Evolutionary conservation across 345 rosid genomes (phyloP), one percentile per base, ranked within the genome.

Genomic region (Diplotaxis tenuifolia): DNA sequence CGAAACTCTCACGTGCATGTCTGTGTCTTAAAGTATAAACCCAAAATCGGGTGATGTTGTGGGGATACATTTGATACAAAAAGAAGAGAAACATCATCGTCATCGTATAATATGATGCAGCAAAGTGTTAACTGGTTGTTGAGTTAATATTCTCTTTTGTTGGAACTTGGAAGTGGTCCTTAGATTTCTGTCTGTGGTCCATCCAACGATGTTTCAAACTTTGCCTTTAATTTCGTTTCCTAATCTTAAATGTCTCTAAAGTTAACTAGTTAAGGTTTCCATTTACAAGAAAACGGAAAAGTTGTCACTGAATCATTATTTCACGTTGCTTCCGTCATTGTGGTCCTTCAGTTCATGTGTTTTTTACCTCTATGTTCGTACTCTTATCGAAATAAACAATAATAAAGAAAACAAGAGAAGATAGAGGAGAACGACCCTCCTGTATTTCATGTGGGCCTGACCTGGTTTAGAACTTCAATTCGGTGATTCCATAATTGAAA

Each of bases 111-210:
- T 50, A 68, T 68, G 74, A 68, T 71, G 27, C 36, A 63, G 65
- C 79, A 75, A 75, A 68, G 74, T 68, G 79, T 69, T 68, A 40
- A 68, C 29, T 70, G 75, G 71, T 63, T 69, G 70, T 31, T 76
- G 71, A 42, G 79, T 76, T 69, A 10, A 68, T 62, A 70, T 76
- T 76, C 75, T 76, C 65, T 70, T 62, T 69, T 54, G 79, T 70
- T 76, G 75, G 65, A 70, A 76, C 75, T 70, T 76, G 75, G 65
- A 70, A 76, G 79, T 76, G 79, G 79, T 75, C 79, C 75, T 75
- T 68, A 25, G 57, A 32, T 61, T 62, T 63, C 60, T 76, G 79
- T 76, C 47, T 76, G 79, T 75, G 79, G 79, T 76, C 79, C 79
- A 54, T 45, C 34, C 54, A 45, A 55, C 25, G 28, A 62, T 61